Evolutionary conservation across 2,329 filamentous ascomycete species (phyloP).

Genomic region (Teratosphaeria pseudoeucalypti): DNA sequence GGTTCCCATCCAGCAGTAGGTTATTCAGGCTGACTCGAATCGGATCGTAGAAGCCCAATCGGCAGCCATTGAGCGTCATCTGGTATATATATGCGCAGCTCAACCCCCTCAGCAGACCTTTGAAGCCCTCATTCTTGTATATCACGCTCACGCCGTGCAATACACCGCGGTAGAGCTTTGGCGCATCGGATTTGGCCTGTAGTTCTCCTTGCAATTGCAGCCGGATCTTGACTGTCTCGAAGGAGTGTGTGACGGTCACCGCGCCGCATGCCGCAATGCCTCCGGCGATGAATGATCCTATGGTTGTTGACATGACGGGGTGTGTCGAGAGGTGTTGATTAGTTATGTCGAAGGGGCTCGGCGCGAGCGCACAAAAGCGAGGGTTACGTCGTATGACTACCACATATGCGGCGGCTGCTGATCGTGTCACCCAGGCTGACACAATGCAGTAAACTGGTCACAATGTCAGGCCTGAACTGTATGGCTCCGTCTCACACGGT

Average conservation of each 20-base stretch:
- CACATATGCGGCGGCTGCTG: background rate
- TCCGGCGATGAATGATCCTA: slow-evolving; percentile 77
- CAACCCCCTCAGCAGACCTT: slow-evolving; percentile 78
- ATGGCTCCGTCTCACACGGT: no score
- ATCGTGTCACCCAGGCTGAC: background rate
- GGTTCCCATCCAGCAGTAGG: slow-evolving; percentile 47
- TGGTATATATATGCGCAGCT: slow-evolving; percentile 94
- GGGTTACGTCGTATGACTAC: background rate
- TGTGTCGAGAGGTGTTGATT: background rate
- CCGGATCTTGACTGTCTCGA: slow-evolving; percentile 97
- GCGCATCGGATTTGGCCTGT: slow-evolving; percentile 72
- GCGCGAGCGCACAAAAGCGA: background rate
- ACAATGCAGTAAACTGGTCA: background rate
- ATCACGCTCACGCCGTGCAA: slow-evolving; percentile 87
- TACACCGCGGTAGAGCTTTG: slow-evolving; percentile 81
- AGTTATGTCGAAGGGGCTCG: background rate
- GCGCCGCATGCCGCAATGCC: slow-evolving; percentile 95
- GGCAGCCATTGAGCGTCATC: slow-evolving; percentile 89
- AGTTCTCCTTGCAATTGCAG: slow-evolving; percentile 96
- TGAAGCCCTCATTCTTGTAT: slow-evolving; percentile 75
- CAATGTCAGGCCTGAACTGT: background rate
- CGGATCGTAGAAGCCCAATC: slow-evolving; percentile 94
- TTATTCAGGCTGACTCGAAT: slow-evolving; percentile 54
- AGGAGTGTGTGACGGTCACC: slow-evolving; percentile 93
- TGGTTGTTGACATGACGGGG: slow-evolving; percentile 36